phyloP scores from a whole-genome alignment of 805 yeast genomes.

The Ogataea siamensis region DNA sequence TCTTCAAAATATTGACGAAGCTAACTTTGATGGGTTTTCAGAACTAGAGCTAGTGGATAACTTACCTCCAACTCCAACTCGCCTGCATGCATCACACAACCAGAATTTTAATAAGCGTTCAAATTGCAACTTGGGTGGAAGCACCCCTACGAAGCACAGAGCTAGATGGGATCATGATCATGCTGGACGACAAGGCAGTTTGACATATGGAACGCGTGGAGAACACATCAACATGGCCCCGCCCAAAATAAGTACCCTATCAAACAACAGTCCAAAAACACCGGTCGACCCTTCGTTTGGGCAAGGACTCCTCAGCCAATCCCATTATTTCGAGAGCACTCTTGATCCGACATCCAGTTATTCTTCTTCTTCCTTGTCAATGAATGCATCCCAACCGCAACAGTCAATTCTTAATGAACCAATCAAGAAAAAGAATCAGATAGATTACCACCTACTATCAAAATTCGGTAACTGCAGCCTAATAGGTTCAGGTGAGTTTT shows the following conservation, averaged over 20 bases:
- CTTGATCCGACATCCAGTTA: too few relatives aligned
- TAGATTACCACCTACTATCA: conserved; percentile 45
- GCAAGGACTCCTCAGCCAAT: conserved; percentile 6
- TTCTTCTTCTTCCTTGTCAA: too few relatives aligned
- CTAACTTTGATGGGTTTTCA: conserved; percentile 29
- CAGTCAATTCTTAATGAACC: conserved; percentile 1
- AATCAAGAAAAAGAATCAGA: conserved; percentile 16
- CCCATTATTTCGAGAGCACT: too few relatives aligned
- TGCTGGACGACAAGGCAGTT: conserved; percentile 1
- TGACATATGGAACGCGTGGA: background rate
- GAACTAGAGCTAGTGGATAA: conserved; percentile 24
- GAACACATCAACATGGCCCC: conserved; percentile 17
- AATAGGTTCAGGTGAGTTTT: conserved; percentile 86
- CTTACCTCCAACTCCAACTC: conserved; percentile 46
- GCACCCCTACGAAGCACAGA: conserved; percentile 22
- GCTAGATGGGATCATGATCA: background rate
- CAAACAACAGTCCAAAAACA: conserved; percentile 28
- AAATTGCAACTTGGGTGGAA: background rate
- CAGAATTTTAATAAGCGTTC: background rate
- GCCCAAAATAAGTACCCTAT: conserved; percentile 13
- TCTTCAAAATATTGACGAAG: conserved; percentile 27
- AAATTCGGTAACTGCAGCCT: conserved; percentile 64
- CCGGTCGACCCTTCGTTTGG: conserved; percentile 28
- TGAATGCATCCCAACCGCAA: conserved; percentile 14
- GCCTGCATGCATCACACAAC: conserved; percentile 22